Evolutionary conservation across 805 yeast species (phyloP).

Genomic region (Sungouiella blattae): DNA sequence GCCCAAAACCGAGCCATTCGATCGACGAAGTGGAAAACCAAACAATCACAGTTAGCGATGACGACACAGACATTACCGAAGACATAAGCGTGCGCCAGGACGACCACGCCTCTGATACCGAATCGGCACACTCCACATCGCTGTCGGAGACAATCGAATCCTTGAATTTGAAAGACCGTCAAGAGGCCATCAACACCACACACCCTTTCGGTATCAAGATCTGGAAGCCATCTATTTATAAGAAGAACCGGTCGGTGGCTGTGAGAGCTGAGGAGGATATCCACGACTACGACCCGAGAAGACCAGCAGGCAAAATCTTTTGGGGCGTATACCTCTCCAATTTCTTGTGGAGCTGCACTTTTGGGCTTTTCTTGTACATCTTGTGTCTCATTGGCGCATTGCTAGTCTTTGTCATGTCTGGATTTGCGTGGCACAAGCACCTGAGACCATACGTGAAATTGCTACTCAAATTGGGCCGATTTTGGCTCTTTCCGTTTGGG

Average conservation of each 20-base stretch:
- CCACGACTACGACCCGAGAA: constrained; percentile 60
- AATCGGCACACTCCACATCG: constrained; percentile 23
- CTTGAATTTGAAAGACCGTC: constrained; percentile 85
- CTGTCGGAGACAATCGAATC: constrained; percentile 65
- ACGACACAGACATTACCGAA: constrained; percentile 1
- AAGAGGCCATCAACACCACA: constrained; percentile 91
- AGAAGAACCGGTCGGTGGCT: constrained; percentile 88
- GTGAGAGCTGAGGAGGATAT: constrained; percentile 89
- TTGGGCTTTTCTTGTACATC: constrained; percentile 61
- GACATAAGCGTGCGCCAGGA: constrained; percentile 16
- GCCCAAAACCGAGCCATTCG: no score
- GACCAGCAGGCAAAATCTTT: constrained; percentile 48
- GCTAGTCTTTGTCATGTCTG: constrained; percentile 39
- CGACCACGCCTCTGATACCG: constrained; percentile 18
- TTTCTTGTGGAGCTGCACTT: constrained; percentile 64
- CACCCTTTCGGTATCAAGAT: constrained; percentile 98
- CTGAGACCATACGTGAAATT: constrained; percentile 62
- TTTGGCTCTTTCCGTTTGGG: constrained; percentile 84
- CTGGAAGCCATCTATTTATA: constrained; percentile 97
- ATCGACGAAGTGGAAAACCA: constrained; percentile 6
- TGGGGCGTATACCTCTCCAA: constrained; percentile 68
- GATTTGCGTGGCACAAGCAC: constrained; percentile 43
- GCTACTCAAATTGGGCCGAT: constrained; percentile 61
- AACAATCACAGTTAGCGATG: constrained; percentile 4
- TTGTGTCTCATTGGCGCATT: constrained; percentile 51